Evolutionary conservation across 2,329 filamentous ascomycete species (phyloP).

Genomic region (Alternaria atra): DNA sequence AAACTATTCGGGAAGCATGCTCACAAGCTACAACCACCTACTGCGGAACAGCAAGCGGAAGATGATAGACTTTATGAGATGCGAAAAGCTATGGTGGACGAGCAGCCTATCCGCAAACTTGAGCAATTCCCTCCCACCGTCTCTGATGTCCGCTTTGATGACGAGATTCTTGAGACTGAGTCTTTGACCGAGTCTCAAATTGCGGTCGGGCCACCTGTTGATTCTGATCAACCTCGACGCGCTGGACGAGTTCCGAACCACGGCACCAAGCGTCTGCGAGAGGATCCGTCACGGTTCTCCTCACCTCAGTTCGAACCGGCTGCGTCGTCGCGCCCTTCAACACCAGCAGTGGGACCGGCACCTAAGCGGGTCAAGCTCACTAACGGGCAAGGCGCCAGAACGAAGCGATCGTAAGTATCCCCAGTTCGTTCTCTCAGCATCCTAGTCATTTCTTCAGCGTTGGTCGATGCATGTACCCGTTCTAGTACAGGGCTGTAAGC

Average conservation of each 20-base stretch:
- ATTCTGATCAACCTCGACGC: constrained; percentile 42
- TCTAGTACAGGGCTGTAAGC: constrained; percentile 35
- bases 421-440: constrained; percentile 19
- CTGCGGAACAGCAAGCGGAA: constrained; percentile 38
- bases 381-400: constrained; percentile 48
- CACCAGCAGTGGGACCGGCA: constrained; percentile 40
- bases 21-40: constrained; percentile 40
- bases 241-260: constrained; percentile 39
- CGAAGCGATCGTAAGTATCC: constrained; percentile 51
- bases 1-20: constrained; percentile 43
- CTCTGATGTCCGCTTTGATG: constrained; percentile 49
- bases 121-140: constrained; percentile 30
- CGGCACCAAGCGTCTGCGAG: constrained; percentile 44
- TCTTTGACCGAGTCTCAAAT: constrained; percentile 49
- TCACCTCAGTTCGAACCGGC: constrained; percentile 45
- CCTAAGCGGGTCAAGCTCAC: constrained; percentile 48
- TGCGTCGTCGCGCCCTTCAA: constrained; percentile 45
- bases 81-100: constrained; percentile 39
- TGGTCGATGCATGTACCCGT: constrained; percentile 36
- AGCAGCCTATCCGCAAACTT: constrained; percentile 35
- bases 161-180: constrained; percentile 49
- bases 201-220: constrained; percentile 47
- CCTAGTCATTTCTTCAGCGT: constrained; percentile 20
- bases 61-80: constrained; percentile 35
- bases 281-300: constrained; percentile 40